Evolutionary conservation across 148 eudicot species (phyloP).

Genomic region (Agrostemma githago): DNA sequence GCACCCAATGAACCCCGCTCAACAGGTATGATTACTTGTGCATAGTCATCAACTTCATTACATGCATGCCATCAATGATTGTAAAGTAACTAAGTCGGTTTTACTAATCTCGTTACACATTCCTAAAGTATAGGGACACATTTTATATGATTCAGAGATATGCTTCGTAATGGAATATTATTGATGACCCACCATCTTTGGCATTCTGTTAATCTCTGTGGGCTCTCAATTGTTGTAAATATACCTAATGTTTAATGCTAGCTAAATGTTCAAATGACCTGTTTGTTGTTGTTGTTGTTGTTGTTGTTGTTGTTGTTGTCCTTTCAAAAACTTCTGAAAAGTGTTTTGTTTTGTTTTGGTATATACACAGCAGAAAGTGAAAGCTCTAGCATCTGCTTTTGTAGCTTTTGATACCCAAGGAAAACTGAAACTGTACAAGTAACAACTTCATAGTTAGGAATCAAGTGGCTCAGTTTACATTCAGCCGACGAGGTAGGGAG

Average conservation of each 20-base stretch:
- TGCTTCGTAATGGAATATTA: slow-evolving; percentile 26
- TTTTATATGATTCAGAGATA: slow-evolving; percentile 27
- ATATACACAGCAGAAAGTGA: slow-evolving; percentile 23
- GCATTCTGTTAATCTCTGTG: slow-evolving; percentile 34
- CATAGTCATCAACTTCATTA: slow-evolving; percentile 24
- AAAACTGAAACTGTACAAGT: neutral
- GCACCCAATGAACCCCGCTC: slow-evolving; percentile 22
- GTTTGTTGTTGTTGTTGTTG: slow-evolving; percentile 35
- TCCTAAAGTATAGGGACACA: slow-evolving; percentile 30
- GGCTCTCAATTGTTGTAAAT: slow-evolving; percentile 26
- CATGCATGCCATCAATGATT: slow-evolving; percentile 39
- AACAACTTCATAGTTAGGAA: neutral
- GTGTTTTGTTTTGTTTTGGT: slow-evolving; percentile 18
- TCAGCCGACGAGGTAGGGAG: neutral
- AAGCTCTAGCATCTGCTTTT: slow-evolving; percentile 24
- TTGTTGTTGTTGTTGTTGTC: slow-evolving; percentile 36
- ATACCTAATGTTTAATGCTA: slow-evolving; percentile 31
- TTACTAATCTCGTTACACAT: slow-evolving; percentile 20
- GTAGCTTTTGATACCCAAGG: slow-evolving; percentile 3
- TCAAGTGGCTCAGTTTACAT: neutral
- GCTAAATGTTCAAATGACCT: slow-evolving; percentile 37
- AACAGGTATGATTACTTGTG: slow-evolving; percentile 33
- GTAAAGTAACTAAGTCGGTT: slow-evolving; percentile 28
- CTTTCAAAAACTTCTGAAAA: slow-evolving; percentile 27
- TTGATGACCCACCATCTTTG: slow-evolving; percentile 30